Percentiles rank a stretch among this genome's conserved stretches.
These are phyloP conservation scores for Gaeumannomyces sp. DNA, from an alignment of 2,329 filamentous ascomycete genomes.

Conservation along the genomic window DNA sequence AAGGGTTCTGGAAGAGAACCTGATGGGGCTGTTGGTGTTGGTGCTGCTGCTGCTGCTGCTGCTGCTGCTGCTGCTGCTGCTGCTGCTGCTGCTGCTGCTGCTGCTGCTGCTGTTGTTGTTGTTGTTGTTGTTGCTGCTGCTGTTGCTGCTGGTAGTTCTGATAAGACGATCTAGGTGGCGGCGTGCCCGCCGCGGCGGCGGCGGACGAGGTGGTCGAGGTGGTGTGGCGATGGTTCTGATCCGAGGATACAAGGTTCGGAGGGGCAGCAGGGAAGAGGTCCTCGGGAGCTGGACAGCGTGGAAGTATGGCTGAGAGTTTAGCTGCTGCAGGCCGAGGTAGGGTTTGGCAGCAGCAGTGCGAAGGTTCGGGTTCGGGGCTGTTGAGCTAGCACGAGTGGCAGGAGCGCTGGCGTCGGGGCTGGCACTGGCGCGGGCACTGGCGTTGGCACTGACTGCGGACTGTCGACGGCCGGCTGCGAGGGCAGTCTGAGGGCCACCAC, in stretches of 20 bases:
- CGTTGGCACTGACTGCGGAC: constrained; percentile 9
- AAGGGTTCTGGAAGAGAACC: constrained; percentile 18
- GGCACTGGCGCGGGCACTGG: constrained; percentile 8
- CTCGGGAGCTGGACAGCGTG: constrained; percentile 4
- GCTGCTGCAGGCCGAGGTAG: not conserved
- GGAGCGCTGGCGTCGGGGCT: not conserved
- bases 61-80: not conserved
- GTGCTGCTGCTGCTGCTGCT: not conserved
- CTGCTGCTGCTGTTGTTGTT: constrained; percentile 6
- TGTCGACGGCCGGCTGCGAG: not conserved
- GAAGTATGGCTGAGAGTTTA: constrained; percentile 2
- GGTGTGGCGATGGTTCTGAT: constrained; percentile 6
- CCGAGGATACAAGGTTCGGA: constrained; percentile 6
- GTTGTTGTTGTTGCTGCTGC: constrained; percentile 8
- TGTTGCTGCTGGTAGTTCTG: constrained; percentile 8
- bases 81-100: not conserved
- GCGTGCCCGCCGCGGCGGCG: too few relatives aligned
- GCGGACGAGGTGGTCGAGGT: not conserved
- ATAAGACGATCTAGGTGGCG: constrained; percentile 1
- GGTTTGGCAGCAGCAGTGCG: constrained; percentile 5
- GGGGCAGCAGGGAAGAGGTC: constrained; percentile 10
- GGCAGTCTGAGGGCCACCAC: constrained; percentile 1
- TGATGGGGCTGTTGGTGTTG: constrained; percentile 1
- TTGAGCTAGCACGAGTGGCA: constrained; percentile 3
- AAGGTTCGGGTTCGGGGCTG: constrained; percentile 7